These are phyloP conservation scores for Collybia sordida DNA, from an alignment of 768 basidiomycete genomes.

Conservation along the genomic window DNA sequence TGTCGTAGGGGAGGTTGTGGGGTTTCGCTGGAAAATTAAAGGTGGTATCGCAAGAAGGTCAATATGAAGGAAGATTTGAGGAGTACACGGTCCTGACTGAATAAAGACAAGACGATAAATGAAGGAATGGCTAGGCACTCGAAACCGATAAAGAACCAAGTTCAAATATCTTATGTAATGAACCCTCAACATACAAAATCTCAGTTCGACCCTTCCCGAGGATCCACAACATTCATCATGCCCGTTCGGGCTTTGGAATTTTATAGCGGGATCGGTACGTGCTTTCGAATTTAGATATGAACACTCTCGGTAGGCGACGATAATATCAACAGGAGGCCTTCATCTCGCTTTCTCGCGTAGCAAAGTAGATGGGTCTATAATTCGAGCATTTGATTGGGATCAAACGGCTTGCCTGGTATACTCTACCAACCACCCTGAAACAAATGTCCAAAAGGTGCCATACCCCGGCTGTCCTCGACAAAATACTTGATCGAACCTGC, in stretches of 20 bases:
- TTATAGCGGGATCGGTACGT: constrained; percentile 76
- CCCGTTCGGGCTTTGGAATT: constrained; percentile 54
- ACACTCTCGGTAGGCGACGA: neutral
- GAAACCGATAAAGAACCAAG: constrained; percentile 19
- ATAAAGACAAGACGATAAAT: constrained; percentile 10
- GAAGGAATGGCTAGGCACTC: constrained; percentile 8
- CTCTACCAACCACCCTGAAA: constrained; percentile 51
- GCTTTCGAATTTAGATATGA: too few relatives aligned
- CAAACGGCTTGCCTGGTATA: constrained; percentile 73
- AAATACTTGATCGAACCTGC: constrained; percentile 3
- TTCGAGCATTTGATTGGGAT: constrained; percentile 85
- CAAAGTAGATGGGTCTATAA: constrained; percentile 41
- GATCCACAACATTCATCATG: constrained; percentile 1
- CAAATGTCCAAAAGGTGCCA: constrained; percentile 50
- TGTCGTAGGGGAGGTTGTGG: constrained; percentile 8
- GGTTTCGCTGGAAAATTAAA: constrained; percentile 5
- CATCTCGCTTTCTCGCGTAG: constrained; percentile 65
- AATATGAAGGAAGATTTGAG: too few relatives aligned
- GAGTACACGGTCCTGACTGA: too few relatives aligned
- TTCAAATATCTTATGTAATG: constrained; percentile 9
- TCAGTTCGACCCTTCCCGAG: neutral
- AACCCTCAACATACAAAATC: constrained; percentile 10
- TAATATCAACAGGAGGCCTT: constrained; percentile 55
- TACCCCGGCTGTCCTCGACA: constrained; percentile 1
- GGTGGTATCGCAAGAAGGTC: neutral